A percentile compares a stretch with the other conserved stretches of the same genome.
Conservation (phyloP, 805 yeast species). For the Ogataea chonburiensis region DNA sequence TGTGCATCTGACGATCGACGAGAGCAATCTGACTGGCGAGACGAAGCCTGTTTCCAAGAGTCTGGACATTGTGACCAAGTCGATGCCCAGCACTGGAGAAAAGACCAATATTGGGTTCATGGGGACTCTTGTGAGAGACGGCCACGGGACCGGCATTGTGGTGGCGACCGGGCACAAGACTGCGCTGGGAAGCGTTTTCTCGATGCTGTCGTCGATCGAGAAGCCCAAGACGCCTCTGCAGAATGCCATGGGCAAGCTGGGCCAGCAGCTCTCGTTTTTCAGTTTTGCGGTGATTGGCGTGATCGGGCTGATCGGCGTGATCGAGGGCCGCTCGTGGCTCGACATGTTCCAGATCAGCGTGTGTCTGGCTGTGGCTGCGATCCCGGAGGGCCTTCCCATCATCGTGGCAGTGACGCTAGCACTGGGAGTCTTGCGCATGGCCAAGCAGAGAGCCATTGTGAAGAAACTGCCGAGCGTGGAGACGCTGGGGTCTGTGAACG, state of each 20-base stretch:
- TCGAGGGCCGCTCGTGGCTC: conserved; percentile 93
- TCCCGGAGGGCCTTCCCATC: conserved; percentile 98
- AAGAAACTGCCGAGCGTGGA: conserved; percentile 93
- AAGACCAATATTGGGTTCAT: conserved; percentile 83
- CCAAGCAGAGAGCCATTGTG: conserved; percentile 89
- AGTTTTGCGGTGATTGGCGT: conserved; percentile 86
- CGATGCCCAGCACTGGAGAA: conserved; percentile 42
- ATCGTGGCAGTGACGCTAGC: conserved; percentile 98
- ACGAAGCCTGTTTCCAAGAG: conserved; percentile 79
- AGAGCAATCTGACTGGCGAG: conserved; percentile 94
- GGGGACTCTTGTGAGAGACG: conserved; percentile 97
- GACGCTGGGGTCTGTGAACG: conserved; percentile 91
- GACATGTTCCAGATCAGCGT: conserved; percentile 98
- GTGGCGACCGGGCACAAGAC: conserved; percentile 87
- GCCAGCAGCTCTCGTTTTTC: conserved; percentile 81
- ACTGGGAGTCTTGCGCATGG: conserved; percentile 95
- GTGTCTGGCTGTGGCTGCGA: conserved; percentile 97
- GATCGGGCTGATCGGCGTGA: conserved; percentile 85
- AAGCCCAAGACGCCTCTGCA: conserved; percentile 98
- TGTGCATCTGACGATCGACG: conserved; percentile 82
- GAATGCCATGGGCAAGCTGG: conserved; percentile 91
- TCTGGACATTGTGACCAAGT: conserved; percentile 40
- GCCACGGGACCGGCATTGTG: conserved; percentile 92
- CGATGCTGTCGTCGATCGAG: conserved; percentile 92
- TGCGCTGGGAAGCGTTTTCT: conserved; percentile 92